Base-by-base conservation (phyloP, 306 rosid genomes). In the Cicer arietinum region DNA sequence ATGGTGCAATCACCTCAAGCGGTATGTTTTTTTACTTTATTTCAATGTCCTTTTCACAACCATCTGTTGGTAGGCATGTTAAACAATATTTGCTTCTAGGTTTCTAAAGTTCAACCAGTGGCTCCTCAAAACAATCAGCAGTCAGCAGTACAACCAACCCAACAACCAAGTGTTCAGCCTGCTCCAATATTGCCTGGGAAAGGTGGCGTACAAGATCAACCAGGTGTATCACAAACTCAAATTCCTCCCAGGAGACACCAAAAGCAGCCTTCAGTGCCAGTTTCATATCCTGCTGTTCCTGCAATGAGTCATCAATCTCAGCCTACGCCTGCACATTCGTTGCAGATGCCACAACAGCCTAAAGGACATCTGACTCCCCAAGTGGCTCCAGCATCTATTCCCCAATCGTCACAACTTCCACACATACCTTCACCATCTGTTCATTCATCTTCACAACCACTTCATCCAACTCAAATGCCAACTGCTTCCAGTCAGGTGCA, bases 1-100 rank as follows among this genome's bases (percentile, higher is more conserved):
- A 95, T 95, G 99, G 96, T 92, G 80, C 93, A 90, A 81, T 84
- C 97, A 17, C 93, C 96, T 83, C 93, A 90, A 78, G 82, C 10
- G 91, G 97, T 87, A 83, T 80, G 35, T 66, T 79, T 63, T 63
- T 57, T 60, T 50, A 76, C 74, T 30, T 67, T 53, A 60, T 35
- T 67, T 40, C 48, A 13, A 13, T 58, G 16, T 75, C 41, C 9
- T 41, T 12, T 71, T 78, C 78, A 53, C 74, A 61, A 44, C 54
- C 52, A 75, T 73, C 67, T 48, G 10, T 71, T 6, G 25, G 66
- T 46, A 10, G 50, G 43, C 51, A 44, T 61, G 4, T 62, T 81
- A 66, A 84, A 42, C 50, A 25, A 50, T 16, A 65, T 81, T 45
- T 84, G 71, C 71, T 69, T 85, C 67, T 77, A 90, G 96, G 73